Percentiles rank a stretch among this genome's conserved stretches.
These are phyloP conservation scores for Colletotrichum chlorophyti DNA, from an alignment of 2,329 filamentous ascomycete genomes.

Conservation along the genomic window DNA sequence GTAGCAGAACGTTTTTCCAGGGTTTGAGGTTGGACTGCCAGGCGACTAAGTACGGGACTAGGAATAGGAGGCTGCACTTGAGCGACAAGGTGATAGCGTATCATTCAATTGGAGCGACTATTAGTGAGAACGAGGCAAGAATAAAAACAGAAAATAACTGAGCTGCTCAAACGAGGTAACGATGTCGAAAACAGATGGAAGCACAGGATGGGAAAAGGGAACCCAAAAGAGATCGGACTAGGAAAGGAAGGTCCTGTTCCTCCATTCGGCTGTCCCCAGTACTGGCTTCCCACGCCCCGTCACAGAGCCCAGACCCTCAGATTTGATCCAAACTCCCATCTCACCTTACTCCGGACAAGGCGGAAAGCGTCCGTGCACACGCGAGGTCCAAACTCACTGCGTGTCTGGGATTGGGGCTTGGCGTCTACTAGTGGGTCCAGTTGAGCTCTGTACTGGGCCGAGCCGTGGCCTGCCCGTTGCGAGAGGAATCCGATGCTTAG, in stretches of 20 bases:
- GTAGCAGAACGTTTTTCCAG: neutral
- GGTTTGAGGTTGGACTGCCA: neutral
- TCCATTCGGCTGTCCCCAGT: too few relatives aligned
- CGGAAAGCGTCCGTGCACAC: conserved; percentile 6
- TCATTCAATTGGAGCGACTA: neutral
- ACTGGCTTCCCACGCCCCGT: neutral
- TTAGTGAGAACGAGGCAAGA: too few relatives aligned
- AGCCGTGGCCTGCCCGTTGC: too few relatives aligned
- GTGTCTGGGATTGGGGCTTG: conserved; percentile 8
- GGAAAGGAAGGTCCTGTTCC: too few relatives aligned
- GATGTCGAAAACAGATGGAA: neutral
- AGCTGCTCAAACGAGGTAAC: too few relatives aligned
- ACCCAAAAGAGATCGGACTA: conserved; percentile 20
- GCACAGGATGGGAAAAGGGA: neutral
- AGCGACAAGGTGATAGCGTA: neutral
- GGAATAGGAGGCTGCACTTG: neutral
- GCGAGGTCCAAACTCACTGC: neutral
- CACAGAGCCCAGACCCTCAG: neutral
- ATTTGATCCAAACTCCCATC: too few relatives aligned
- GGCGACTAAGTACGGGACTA: too few relatives aligned
- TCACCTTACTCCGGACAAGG: conserved; percentile 2
- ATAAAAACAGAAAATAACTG: too few relatives aligned
- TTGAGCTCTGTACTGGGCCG: too few relatives aligned
- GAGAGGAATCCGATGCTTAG: too few relatives aligned
- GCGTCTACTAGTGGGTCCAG: neutral